Base-by-base conservation (phyloP, 306 rosid genomes). In the Inga oerstediana region DNA sequence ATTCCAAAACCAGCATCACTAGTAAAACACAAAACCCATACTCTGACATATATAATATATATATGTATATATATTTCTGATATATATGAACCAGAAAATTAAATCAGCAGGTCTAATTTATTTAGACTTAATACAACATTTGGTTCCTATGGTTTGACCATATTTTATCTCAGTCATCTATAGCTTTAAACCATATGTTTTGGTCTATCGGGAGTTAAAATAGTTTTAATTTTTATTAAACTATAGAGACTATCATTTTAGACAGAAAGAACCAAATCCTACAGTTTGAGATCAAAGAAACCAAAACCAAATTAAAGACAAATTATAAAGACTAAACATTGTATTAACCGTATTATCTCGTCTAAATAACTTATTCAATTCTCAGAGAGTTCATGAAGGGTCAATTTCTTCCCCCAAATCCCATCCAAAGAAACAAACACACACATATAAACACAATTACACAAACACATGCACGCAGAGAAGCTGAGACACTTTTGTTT, bases 301-400 rank as follows among this genome's bases (percentile, higher is more conserved):
- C 16, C 5, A 10, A 49, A 49, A 49, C 3, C 17, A 14, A 49
- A 14, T 10, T 49, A 12, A 4, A 49, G 4, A 0, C 0, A 49
- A 49, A 14, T 4, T 49, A 49, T 49, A 14, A 2, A 5, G 15
- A 49, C 14, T 11, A 49, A 48, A 12, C 4, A 49, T 49, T 4
- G 5, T 49, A 14, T 49, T 49, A 49, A 14, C 54, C 4, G 14
- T 49, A 12, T 49, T 7, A 54, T n/a, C 64, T 56, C 24, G 8
- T 58, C 30, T 58, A 20, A 56, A 19, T 1, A n/a, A 10, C 13
- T 69, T 17, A 44, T 71, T 72, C 58, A 73, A 13, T 51, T 46
- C 73, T 52, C n/a, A 46, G n/a, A 54, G 24, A 8, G 35, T 72
- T 69, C 80, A 80, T 88, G 94, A 91, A 82, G 82, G 85, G 94